Percentiles rank a stretch among this genome's conserved stretches.
These are phyloP conservation scores for Trametes cubensis DNA, from an alignment of 768 basidiomycete genomes.

Conservation along the genomic window DNA sequence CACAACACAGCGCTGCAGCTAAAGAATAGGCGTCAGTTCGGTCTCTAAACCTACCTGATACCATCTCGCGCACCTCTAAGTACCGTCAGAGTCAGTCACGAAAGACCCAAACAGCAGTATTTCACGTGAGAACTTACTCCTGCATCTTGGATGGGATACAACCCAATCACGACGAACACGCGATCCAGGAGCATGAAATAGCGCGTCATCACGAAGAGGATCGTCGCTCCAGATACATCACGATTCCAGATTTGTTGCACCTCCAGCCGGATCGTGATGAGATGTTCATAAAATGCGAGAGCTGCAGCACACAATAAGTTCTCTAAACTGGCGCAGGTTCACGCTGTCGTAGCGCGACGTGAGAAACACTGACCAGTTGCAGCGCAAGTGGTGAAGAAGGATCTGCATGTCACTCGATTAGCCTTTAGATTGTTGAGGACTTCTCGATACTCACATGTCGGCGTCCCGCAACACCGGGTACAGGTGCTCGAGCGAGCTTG, in stretches of 20 bases:
- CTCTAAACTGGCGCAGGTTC: neutral
- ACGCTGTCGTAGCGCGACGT: too few species aligned
- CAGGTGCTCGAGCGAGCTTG: conserved; percentile 1
- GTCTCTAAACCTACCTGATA: neutral
- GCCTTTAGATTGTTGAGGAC: too few species aligned
- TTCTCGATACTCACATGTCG: conserved; percentile 9
- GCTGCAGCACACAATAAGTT: neutral
- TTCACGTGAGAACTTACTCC: neutral
- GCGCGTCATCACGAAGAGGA: conserved; percentile 22
- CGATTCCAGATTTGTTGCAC: conserved; percentile 24
- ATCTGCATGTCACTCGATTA: neutral
- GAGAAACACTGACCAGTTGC: conserved; percentile 13
- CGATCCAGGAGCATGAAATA: conserved; percentile 23
- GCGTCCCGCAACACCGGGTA: conserved; percentile 10
- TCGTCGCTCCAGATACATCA: conserved; percentile 10
- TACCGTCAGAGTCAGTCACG: neutral
- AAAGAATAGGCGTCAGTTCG: neutral
- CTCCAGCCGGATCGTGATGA: conserved; percentile 20
- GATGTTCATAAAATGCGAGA: conserved; percentile 21
- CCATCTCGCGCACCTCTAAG: neutral
- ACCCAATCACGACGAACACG: conserved; percentile 10
- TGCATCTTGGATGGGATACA: conserved; percentile 1
- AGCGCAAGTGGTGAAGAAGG: conserved; percentile 18
- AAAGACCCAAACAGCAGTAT: neutral
- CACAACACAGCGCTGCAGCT: conserved; percentile 18